Conservation (phyloP, 1,139 yeast genomes). For the Hansenula lynferdii region DNA sequence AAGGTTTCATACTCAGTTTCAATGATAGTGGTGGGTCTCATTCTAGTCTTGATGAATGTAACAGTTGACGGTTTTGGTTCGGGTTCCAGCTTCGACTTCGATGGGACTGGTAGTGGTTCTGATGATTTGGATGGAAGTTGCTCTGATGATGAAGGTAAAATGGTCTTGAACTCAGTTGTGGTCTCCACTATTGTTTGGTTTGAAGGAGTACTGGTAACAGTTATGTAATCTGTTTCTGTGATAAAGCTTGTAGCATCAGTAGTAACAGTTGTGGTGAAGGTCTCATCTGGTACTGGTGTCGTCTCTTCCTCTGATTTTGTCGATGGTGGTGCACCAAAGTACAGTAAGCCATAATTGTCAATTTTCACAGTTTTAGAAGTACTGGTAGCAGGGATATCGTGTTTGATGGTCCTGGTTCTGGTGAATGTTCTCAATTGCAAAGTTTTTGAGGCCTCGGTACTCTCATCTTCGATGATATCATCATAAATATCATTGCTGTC, state of each 20-base stretch:
- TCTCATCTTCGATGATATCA: neutral
- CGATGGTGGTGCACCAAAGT: no score
- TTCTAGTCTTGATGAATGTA: slow-evolving; percentile 14
- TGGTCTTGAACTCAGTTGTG: slow-evolving; percentile 6
- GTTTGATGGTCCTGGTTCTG: slow-evolving; percentile 6
- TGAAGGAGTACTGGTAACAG: neutral
- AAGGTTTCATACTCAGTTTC: slow-evolving; percentile 13
- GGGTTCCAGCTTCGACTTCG: neutral
- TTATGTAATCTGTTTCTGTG: slow-evolving; percentile 1
- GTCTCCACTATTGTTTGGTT: no score
- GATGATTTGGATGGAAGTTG: no score
- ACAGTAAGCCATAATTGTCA: no score
- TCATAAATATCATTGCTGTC: neutral
- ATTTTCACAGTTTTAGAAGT: no score
- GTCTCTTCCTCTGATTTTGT: no score
- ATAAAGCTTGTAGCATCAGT: neutral
- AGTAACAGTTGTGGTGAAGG: slow-evolving; percentile 2
- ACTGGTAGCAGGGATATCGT: no score
- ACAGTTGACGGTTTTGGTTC: slow-evolving; percentile 4
- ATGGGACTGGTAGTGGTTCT: neutral
- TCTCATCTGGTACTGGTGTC: no score
- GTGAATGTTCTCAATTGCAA: slow-evolving; percentile 6
- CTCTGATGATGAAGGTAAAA: no score
- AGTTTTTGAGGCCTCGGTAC: neutral
- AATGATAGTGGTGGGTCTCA: slow-evolving; percentile 12